These are phyloP conservation scores for Cercospora sp. DNA, from an alignment of 2,329 filamentous ascomycete genomes.

Conservation along the genomic window DNA sequence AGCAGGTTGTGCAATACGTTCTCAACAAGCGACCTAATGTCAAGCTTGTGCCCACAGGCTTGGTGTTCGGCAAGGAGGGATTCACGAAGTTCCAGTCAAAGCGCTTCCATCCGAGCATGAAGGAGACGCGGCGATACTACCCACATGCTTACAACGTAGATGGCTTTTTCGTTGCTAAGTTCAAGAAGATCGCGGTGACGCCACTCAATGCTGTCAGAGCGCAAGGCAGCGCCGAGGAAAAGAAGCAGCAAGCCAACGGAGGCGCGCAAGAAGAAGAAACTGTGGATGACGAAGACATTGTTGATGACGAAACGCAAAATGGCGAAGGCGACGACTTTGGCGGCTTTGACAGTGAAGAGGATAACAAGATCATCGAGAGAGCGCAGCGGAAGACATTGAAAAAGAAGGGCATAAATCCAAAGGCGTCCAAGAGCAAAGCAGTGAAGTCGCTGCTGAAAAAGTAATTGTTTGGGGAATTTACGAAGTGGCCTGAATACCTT, in stretches of 20 bases:
- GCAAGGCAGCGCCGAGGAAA: constrained; percentile 38
- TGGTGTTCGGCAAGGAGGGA: constrained; percentile 87
- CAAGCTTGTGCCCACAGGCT: constrained; percentile 84
- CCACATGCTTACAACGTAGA: constrained; percentile 93
- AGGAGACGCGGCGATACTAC: constrained; percentile 81
- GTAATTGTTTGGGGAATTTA: background rate
- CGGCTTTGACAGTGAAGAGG: constrained; percentile 54
- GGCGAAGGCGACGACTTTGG: constrained; percentile 48
- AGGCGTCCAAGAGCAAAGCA: constrained; percentile 34
- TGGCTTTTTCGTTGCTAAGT: constrained; percentile 97
- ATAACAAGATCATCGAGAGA: constrained; percentile 50
- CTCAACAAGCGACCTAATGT: constrained; percentile 90
- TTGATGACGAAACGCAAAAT: constrained; percentile 58
- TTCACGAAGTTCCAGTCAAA: constrained; percentile 92
- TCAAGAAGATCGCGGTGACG: constrained; percentile 86
- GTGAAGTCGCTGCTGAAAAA: constrained; percentile 25
- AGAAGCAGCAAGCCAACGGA: constrained; percentile 33
- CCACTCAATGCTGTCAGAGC: constrained; percentile 58
- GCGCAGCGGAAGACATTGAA: constrained; percentile 46
- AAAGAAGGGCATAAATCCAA: constrained; percentile 52
- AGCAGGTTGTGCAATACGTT: constrained; percentile 90
- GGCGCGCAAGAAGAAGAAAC: constrained; percentile 45
- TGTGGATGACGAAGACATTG: constrained; percentile 53
- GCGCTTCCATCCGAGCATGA: constrained; percentile 82
- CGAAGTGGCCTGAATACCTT: background rate